Percentiles rank a stretch among this genome's conserved stretches.
Evolutionary conservation across 306 rosid species (phyloP).

Genomic region (Cicer arietinum): DNA sequence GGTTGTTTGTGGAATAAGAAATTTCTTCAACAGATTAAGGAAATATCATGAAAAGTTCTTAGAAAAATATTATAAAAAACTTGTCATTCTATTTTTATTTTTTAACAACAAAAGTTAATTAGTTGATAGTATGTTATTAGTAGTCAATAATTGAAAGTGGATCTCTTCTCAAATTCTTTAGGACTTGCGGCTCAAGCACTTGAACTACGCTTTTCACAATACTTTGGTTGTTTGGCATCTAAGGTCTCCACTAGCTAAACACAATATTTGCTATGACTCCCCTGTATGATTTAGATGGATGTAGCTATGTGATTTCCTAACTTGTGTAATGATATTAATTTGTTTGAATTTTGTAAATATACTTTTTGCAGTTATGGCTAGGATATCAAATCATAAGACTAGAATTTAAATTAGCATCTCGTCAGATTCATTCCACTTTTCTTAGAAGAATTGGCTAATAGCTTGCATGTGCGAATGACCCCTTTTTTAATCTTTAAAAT

Average conservation of each 20-base stretch:
- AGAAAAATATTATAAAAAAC: not conserved
- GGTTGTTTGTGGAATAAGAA: conserved; percentile 1
- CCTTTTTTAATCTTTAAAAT: conserved; percentile 9
- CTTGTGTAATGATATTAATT: conserved; percentile 8
- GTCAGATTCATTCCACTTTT: conserved; percentile 12
- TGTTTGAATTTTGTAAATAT: not conserved
- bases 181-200: not conserved
- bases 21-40: not conserved
- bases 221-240: not conserved
- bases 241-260: not conserved
- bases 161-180: not conserved
- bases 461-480: conserved; percentile 5
- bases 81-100: not conserved
- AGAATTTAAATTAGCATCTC: conserved; percentile 15
- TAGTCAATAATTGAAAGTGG: too few species aligned
- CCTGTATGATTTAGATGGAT: conserved; percentile 7
- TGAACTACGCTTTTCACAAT: not conserved
- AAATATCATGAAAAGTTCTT: not conserved
- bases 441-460: conserved; percentile 6
- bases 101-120: not conserved
- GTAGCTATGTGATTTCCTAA: not conserved
- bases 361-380: not conserved
- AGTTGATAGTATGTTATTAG: too few species aligned
- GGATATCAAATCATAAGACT: not conserved
- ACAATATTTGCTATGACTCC: not conserved